Evolutionary conservation across 371 early-diverging fungal species (phyloP).

Genomic region (Rhizopus sp.): DNA sequence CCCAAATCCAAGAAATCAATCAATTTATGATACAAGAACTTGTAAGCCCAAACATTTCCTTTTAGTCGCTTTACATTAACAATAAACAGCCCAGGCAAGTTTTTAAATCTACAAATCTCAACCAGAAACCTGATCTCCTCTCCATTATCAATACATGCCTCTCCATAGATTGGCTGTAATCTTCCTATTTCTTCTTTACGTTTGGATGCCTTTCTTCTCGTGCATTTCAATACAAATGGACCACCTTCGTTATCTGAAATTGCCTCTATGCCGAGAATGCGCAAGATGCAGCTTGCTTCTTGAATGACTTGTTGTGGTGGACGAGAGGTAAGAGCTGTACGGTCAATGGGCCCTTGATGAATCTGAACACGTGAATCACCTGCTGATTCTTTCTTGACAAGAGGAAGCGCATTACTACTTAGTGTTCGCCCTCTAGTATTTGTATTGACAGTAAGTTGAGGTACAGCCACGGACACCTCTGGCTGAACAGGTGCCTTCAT

Average conservation of each 20-base stretch:
- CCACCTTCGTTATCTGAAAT: conserved; percentile 46
- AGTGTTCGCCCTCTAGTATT: background rate
- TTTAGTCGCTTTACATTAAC: conserved; percentile 83
- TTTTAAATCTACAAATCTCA: conserved; percentile 86
- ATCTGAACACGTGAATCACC: conserved; percentile 55
- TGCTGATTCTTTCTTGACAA: conserved; percentile 4
- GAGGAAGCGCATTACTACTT: background rate
- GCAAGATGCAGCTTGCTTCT: conserved; percentile 64
- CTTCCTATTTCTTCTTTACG: conserved; percentile 17
- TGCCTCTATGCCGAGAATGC: conserved; percentile 72
- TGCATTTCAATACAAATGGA: conserved; percentile 71
- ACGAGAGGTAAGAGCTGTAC: conserved; percentile 69
- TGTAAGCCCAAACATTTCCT: conserved; percentile 91
- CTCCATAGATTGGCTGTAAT: conserved; percentile 87
- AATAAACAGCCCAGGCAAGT: conserved; percentile 81
- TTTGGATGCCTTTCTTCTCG: conserved; percentile 51
- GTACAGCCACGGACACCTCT: background rate
- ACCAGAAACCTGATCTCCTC: conserved; percentile 80
- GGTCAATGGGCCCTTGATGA: conserved; percentile 80
- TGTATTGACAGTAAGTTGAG: background rate
- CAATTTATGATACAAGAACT: conserved; percentile 81
- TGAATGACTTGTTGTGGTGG: conserved; percentile 70
- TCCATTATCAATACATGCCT: conserved; percentile 80
- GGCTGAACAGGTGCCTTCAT: no score
- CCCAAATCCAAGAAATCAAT: conserved; percentile 56